Percentiles rank a stretch among this genome's conserved stretches.
Conservation (phyloP, 2,329 filamentous ascomycete species). For the Fusarium sp. region DNA sequence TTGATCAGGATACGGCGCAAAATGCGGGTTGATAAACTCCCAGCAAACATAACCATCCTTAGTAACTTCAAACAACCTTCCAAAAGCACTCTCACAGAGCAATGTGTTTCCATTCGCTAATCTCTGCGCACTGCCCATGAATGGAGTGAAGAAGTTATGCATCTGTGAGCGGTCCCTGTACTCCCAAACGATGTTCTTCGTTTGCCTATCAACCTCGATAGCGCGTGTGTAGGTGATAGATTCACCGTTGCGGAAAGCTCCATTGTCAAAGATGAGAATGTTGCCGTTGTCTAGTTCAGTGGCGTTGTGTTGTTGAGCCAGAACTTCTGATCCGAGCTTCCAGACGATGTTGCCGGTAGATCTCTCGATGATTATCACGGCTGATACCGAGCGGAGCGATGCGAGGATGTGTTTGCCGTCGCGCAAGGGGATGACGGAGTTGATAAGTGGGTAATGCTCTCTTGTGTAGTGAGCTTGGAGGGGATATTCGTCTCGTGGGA, state of each 20-base stretch:
- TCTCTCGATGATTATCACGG: conserved; percentile 48
- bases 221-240: conserved; percentile 48
- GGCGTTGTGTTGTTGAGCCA: conserved; percentile 50
- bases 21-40: conserved; percentile 50
- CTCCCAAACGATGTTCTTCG: conserved; percentile 48
- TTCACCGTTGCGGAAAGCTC: conserved; percentile 47
- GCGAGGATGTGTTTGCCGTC: conserved; percentile 49
- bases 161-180: conserved; percentile 49
- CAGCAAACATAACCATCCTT: conserved; percentile 46
- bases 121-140: conserved; percentile 50
- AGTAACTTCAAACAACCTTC: conserved; percentile 47
- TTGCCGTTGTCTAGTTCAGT: conserved; percentile 50
- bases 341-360: conserved; percentile 47
- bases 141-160: conserved; percentile 50
- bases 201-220: conserved; percentile 44
- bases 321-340: conserved; percentile 41
- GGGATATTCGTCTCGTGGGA: conserved; percentile 46
- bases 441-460: conserved; percentile 51
- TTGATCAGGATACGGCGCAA: conserved; percentile 44
- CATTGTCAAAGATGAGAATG: conserved; percentile 51
- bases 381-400: conserved; percentile 48
- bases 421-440: conserved; percentile 47
- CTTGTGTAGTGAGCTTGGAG: conserved; percentile 50
- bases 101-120: conserved; percentile 48
- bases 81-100: conserved; percentile 48